These are phyloP conservation scores for Kingdonia uniflora DNA, from an alignment of 164 flowering plant genomes.

Conservation along the genomic window DNA sequence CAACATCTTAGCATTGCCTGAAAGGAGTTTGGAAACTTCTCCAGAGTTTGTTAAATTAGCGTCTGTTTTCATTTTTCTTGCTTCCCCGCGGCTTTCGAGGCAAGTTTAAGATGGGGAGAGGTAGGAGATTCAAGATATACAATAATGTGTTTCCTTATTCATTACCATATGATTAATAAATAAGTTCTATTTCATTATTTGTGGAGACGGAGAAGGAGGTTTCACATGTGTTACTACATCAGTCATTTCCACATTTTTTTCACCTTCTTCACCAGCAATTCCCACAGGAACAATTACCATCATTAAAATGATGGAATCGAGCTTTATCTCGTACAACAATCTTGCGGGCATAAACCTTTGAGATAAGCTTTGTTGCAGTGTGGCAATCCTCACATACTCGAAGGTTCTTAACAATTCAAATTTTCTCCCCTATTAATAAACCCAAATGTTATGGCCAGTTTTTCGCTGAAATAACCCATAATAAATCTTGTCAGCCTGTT, in stretches of 20 bases:
- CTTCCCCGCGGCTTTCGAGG: not conserved
- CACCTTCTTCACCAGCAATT: conserved; percentile 23
- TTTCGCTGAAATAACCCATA: conserved; percentile 21
- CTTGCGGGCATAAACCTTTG: conserved; percentile 22
- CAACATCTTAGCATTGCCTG: conserved; percentile 19
- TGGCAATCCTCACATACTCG: conserved; percentile 32
- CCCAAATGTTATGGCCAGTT: conserved; percentile 27
- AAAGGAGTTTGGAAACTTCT: conserved; percentile 1
- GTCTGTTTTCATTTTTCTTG: not conserved
- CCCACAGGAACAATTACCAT: conserved; percentile 29
- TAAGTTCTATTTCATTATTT: too few species aligned
- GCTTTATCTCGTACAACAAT: conserved; percentile 28
- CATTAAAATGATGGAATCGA: conserved; percentile 28
- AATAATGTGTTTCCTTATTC: too few species aligned
- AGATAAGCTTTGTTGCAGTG: conserved; percentile 28
- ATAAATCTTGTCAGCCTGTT: conserved; percentile 17
- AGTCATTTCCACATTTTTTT: too few species aligned
- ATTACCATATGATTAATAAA: too few species aligned
- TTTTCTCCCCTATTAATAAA: conserved; percentile 15
- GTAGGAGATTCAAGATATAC: too few species aligned
- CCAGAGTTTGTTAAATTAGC: not conserved
- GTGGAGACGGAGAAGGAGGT: too few species aligned
- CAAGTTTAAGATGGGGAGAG: too few species aligned
- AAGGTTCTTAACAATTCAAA: conserved; percentile 28
- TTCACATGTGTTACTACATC: too few species aligned